Conservation (phyloP, 148 eudicot genomes). For the Pharnaceum exiguum region DNA sequence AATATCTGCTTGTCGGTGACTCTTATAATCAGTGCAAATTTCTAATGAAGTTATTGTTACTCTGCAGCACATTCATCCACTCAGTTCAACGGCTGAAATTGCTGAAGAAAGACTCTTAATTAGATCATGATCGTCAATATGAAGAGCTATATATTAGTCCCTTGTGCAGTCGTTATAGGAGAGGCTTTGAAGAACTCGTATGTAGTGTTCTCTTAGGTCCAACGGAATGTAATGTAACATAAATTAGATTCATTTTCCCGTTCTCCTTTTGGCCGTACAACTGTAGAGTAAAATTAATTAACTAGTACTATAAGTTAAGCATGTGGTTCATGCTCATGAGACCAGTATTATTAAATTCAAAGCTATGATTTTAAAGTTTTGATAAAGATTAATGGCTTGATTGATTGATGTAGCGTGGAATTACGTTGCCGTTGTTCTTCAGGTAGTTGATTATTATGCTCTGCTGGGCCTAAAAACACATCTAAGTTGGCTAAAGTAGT, state of each 20-base stretch:
- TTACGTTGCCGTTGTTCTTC: no score
- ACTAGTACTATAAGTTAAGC: not conserved
- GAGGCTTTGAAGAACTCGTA: not conserved
- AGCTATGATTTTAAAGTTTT: no score
- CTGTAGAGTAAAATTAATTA: constrained; percentile 8
- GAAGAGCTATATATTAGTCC: not conserved
- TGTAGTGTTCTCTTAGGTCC: not conserved
- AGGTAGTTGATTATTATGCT: no score
- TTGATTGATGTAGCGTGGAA: no score
- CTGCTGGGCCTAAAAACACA: no score
- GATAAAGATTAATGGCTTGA: no score
- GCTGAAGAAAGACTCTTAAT: constrained; percentile 19
- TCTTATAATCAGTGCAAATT: no score
- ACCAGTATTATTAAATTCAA: no score
- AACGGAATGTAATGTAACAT: constrained; percentile 8
- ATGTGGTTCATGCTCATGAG: no score
- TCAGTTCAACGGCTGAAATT: constrained; percentile 49
- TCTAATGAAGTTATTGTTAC: no score
- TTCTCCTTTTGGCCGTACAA: not conserved
- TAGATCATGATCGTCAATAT: not conserved
- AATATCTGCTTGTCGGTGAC: no score
- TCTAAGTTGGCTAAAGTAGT: no score
- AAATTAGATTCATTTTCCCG: not conserved
- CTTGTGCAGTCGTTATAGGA: constrained; percentile 8
- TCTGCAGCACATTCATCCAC: constrained; percentile 40